phyloP scores from a whole-genome alignment of 805 yeast species.

The Candida silvicultrix region DNA sequence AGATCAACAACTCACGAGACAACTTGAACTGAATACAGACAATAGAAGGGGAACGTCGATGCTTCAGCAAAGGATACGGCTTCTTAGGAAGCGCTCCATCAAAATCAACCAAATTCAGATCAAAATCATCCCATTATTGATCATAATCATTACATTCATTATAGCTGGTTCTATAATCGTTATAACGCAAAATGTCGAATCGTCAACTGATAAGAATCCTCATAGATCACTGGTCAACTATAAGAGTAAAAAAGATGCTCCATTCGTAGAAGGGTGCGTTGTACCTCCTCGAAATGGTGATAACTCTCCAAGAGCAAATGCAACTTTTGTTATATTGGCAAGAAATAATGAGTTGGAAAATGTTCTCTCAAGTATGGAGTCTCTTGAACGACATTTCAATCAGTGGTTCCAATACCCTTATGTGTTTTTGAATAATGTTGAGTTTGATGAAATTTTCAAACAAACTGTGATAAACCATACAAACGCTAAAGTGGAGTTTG shows the following conservation, averaged over 20 bases:
- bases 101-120: neutral
- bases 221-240: conserved; percentile 3
- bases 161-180: neutral
- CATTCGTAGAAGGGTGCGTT: conserved; percentile 50
- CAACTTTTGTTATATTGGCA: conserved; percentile 79
- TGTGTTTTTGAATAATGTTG: conserved; percentile 80
- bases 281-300: conserved; percentile 18
- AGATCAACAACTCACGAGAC: no score
- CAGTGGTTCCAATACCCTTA: conserved; percentile 94
- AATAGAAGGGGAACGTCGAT: neutral
- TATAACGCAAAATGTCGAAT: neutral
- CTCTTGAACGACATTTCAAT: conserved; percentile 83
- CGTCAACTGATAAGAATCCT: neutral
- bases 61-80: neutral
- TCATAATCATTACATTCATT: neutral
- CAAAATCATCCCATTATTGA: neutral
- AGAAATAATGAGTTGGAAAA: conserved; percentile 75
- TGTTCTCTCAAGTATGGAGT: conserved; percentile 64
- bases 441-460: conserved; percentile 62
- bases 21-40: no score
- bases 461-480: conserved; percentile 44
- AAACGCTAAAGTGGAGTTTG: conserved; percentile 64
- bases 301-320: conserved; percentile 50
- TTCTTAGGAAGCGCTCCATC: neutral
- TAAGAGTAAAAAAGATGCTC: conserved; percentile 28